Percentiles rank a stretch among this genome's conserved stretches.
Conservation (phyloP, 371 early-diverging fungal genomes). For the Lichtheimia ornata region DNA sequence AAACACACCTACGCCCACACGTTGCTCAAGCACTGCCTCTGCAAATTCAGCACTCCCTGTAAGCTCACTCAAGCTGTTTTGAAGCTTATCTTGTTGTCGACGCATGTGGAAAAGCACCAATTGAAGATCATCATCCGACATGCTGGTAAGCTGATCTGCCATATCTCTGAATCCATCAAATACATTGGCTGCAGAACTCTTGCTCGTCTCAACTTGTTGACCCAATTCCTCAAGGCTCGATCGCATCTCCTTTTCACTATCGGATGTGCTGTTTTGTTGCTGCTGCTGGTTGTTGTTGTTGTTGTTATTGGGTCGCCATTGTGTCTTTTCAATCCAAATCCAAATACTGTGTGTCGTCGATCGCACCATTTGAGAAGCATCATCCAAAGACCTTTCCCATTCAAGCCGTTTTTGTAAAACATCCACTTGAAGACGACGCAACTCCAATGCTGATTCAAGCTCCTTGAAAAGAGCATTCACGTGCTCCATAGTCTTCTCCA, state of each 20-base stretch:
- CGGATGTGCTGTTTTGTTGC: too few relatives aligned
- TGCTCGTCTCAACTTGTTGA: not conserved
- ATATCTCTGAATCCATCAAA: not conserved
- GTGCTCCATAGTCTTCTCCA: conserved; percentile 12
- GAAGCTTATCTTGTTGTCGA: conserved; percentile 30
- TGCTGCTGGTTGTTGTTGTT: too few relatives aligned
- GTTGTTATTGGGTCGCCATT: conserved; percentile 26
- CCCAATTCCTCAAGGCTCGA: not conserved
- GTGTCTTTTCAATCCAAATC: conserved; percentile 32
- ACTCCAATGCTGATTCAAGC: conserved; percentile 20
- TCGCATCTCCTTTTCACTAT: too few relatives aligned
- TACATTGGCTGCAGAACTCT: not conserved
- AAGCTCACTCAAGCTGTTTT: conserved; percentile 23
- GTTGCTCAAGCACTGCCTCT: conserved; percentile 27
- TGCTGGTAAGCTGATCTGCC: not conserved
- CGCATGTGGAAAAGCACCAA: conserved; percentile 25
- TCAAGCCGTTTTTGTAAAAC: conserved; percentile 26
- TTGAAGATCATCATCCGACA: too few relatives aligned
- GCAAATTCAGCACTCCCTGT: conserved; percentile 21
- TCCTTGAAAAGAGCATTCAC: conserved; percentile 16
- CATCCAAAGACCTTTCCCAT: conserved; percentile 34
- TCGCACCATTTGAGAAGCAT: conserved; percentile 24
- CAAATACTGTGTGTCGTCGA: conserved; percentile 26
- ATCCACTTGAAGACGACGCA: conserved; percentile 24
- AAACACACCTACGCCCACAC: conserved; percentile 17